phyloP scores from a whole-genome alignment of 441 rosid species.

The Corymbia calophylla region DNA sequence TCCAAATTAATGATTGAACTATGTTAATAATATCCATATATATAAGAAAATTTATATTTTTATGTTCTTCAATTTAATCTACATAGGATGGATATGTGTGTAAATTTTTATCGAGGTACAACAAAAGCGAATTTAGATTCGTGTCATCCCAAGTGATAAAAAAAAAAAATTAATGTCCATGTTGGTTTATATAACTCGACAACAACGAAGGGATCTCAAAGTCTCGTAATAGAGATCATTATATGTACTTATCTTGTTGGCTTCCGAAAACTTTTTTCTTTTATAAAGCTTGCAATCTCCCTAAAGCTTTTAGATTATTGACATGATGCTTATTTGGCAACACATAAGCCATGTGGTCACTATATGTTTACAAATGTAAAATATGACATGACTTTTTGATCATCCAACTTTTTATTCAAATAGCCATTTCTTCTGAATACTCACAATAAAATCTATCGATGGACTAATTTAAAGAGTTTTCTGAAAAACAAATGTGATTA shows the following conservation, averaged over 20 bases:
- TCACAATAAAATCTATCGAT: rapidly evolving
- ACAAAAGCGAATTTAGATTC: background rate
- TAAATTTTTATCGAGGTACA: background rate
- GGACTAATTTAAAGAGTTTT: background rate
- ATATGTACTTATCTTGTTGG: background rate
- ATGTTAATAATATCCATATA: too few relatives aligned
- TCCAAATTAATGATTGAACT: background rate
- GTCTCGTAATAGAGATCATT: rapidly evolving
- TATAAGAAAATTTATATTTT: too few relatives aligned
- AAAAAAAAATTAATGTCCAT: background rate
- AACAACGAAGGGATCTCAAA: too few relatives aligned
- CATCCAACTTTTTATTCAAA: background rate
- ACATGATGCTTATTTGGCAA: background rate
- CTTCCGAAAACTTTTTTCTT: rapidly evolving
- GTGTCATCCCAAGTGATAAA: background rate
- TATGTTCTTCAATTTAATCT: too few relatives aligned
- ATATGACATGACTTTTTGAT: rapidly evolving
- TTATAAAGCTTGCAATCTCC: background rate
- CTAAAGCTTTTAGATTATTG: background rate
- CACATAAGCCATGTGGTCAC: background rate
- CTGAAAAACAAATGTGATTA: background rate
- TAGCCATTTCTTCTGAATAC: background rate
- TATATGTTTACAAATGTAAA: background rate
- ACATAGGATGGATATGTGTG: background rate
- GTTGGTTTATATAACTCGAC: too few relatives aligned